Base-by-base conservation (phyloP, 2,329 filamentous ascomycete species). In the Aspergillus aculeatinus region DNA sequence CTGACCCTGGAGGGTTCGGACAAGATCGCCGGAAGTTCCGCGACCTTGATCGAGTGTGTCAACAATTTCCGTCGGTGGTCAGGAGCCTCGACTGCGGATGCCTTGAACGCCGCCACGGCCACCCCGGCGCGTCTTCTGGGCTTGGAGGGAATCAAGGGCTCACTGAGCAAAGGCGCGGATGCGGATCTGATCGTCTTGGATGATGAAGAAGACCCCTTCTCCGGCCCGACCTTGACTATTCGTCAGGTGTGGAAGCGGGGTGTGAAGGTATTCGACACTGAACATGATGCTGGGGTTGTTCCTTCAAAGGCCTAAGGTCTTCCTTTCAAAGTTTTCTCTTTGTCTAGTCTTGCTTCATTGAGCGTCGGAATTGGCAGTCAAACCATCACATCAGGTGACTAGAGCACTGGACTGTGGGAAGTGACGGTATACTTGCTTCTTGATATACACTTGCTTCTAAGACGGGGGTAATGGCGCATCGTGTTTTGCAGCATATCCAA, bases 1-100 rank as follows among this genome's bases (percentile, higher is more conserved):
- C 77, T 97, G 39, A 87, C 90, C 3, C 81, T 96, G 0, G 89
- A 96, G 72, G 90, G 89, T 14, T 91, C 90, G 0, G 85, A 89
- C 31, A 90, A 85, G 60, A 91, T 96, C 70, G 91, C 91, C 14
- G 91, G 90, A 65, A 89, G 87, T 52, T 77, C 75, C 0, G 76
- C 77, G 9, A 78, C 77, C 5, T 66, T 79, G 16, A 77, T 79
- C 42, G 76, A 79, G 63, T 79, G 77, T 47, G 73, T 79, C 16
- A 79, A 79, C 58, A 79, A 79, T 54, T 79, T 79, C 66, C 70
- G 76, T 5, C 70, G 74, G 31, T 79, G 77, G 77, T 72, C 75
- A 6, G 71, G 70, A 5, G 70, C 77, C 0, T 74, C 70, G 3
- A 78, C 76, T 0, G 76, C 74, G 1, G 73, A 75, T 60, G 74